Evolutionary conservation across 352 stramenopile species (phyloP), one percentile per base, ranked within the genome.

Genomic region (Phytopythium chamaehyphon): DNA sequence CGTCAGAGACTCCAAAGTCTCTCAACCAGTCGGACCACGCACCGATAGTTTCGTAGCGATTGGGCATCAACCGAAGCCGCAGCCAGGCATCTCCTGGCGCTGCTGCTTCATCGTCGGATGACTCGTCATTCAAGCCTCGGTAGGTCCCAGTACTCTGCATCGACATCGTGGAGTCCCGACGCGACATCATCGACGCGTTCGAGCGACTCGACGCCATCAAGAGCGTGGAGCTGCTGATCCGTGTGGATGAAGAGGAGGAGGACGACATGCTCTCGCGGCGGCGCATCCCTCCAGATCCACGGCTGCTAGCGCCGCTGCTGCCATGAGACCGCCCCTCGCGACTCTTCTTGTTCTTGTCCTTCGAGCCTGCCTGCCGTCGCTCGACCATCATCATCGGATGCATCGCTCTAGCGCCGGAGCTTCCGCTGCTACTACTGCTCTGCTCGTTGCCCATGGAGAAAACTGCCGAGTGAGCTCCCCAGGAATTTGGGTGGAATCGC

Each of bases 41-140:
- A 54, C 47, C 47, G 22, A 54, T 46, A 22, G 47, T 39, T 18
- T 54, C 23, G 47, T 37, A 54, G 47, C 36, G 47, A 15, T 54
- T 54, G 15, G 46, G 46, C 6, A 42, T 52, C 12, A 35, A 35
- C n/a, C 37, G 35, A 0, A 52, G 46, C 12, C 28, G 18, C 6
- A 39, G 6, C 28, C 28, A 21, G 3, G 15, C 12, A 3, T 39
- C 14, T 14, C 40, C 46, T 15, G 26, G 14, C 16, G 8, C 3
- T 15, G 14, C 19, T 6, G 36, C 9, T 26, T 54, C 22, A 5
- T 45, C 28, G 35, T 54, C 47, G 14, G 16, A 26, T 15, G 16
- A 14, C 47, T n/a, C 16, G 14, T 33, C 14, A 11, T 52, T 35
- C 21, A 31, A 18, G 11, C 18, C 28, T 33, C 28, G 28, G 28